These are phyloP conservation scores for Trametes maxima DNA, from an alignment of 768 basidiomycete species.

Conservation along the genomic window DNA sequence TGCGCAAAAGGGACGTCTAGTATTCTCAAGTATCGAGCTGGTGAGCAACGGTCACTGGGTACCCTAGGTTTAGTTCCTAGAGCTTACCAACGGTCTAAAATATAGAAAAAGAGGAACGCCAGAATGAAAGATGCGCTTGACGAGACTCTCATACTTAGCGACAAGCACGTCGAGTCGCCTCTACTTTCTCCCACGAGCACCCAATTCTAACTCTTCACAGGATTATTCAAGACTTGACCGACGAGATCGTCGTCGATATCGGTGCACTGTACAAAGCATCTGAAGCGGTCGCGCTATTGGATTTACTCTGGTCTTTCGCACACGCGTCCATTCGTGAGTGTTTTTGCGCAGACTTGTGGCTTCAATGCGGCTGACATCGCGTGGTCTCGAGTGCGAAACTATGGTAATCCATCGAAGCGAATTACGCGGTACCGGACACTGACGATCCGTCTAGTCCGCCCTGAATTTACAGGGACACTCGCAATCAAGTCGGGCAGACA, in stretches of 20 bases:
- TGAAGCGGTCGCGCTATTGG: conserved; percentile 89
- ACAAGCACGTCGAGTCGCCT: conserved; percentile 50
- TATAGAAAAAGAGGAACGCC: conserved; percentile 84
- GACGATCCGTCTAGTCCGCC: conserved; percentile 59
- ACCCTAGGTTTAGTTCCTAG: not conserved
- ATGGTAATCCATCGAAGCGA: conserved; percentile 38
- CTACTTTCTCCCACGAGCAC: not conserved
- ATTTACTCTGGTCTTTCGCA: conserved; percentile 90
- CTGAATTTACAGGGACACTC: conserved; percentile 87
- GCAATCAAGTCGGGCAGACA: conserved; percentile 90
- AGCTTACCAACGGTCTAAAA: not conserved
- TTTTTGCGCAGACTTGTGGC: not conserved
- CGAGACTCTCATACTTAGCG: conserved; percentile 84
- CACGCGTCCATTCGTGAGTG: conserved; percentile 76
- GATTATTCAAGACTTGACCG: conserved; percentile 78
- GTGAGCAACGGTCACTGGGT: conserved; percentile 48
- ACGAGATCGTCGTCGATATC: conserved; percentile 67
- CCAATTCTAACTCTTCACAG: conserved; percentile 37
- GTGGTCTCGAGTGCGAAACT: conserved; percentile 44
- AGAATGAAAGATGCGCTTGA: conserved; percentile 91
- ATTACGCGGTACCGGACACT: not conserved
- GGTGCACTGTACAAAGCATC: conserved; percentile 88
- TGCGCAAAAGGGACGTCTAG: conserved; percentile 67
- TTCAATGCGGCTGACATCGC: no score
- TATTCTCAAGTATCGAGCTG: conserved; percentile 81